Conservation (phyloP, 1,284 basidiomycete species). For the Ceratobasidium sp. region DNA sequence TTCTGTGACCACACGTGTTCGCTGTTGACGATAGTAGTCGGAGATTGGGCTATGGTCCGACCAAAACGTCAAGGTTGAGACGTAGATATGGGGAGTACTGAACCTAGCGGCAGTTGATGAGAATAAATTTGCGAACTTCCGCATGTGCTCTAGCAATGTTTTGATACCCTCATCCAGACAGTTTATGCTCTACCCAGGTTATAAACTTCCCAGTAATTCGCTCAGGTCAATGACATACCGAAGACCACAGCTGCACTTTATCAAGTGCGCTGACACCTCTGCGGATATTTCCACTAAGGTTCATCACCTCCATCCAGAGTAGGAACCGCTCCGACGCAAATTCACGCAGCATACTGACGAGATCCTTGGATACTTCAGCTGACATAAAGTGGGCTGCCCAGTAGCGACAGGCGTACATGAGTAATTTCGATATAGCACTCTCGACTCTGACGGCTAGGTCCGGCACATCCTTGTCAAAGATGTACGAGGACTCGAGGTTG, state of each 20-base stretch:
- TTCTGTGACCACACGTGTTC: too few relatives aligned
- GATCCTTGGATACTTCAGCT: not conserved
- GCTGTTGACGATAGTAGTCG: too few relatives aligned
- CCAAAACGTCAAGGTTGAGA: too few relatives aligned
- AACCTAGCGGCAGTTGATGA: not conserved
- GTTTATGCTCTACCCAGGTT: not conserved
- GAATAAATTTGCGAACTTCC: not conserved
- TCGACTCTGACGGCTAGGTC: not conserved
- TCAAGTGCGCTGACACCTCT: not conserved
- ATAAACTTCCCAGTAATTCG: not conserved
- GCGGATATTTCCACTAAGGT: not conserved
- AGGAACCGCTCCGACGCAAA: not conserved
- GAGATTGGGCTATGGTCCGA: too few relatives aligned
- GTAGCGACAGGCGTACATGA: too few relatives aligned
- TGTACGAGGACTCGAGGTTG: too few relatives aligned
- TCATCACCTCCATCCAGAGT: constrained; percentile 12
- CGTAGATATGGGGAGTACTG: constrained; percentile 16
- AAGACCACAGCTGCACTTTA: not conserved
- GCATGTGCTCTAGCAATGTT: too few relatives aligned
- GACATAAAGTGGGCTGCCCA: too few relatives aligned
- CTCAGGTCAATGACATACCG: too few relatives aligned
- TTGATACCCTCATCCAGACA: not conserved
- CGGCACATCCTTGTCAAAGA: too few relatives aligned
- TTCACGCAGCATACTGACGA: not conserved
- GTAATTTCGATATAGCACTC: not conserved